A percentile compares a stretch with the other conserved stretches of the same genome.
phyloP scores from a whole-genome alignment of 2,329 filamentous ascomycete species.

The Stagonosporopsis tanaceti region DNA sequence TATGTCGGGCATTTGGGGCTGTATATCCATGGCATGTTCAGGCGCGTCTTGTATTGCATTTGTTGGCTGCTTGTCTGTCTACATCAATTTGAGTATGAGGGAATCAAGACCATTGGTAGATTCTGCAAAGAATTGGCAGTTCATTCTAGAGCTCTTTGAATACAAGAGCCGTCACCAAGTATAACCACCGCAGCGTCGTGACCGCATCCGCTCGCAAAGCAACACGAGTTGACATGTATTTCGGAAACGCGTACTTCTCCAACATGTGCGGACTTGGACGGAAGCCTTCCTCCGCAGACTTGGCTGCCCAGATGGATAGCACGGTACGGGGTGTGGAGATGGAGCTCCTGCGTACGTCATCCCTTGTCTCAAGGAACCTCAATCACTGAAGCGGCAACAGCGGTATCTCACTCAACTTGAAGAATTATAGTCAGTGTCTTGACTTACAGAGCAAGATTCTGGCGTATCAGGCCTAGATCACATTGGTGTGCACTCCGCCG shows the following conservation, averaged over 20 bases:
- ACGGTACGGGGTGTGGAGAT: constrained; percentile 18
- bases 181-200: neutral
- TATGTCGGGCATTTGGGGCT: constrained; percentile 11
- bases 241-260: neutral
- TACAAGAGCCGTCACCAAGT: neutral
- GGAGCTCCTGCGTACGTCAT: constrained; percentile 10
- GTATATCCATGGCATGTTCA: constrained; percentile 18
- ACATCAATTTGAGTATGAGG: constrained; percentile 1
- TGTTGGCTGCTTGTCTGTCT: neutral
- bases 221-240: neutral
- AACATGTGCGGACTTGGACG: neutral
- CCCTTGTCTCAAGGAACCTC: neutral
- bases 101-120: neutral
- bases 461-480: neutral
- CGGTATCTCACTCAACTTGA: neutral
- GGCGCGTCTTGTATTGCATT: constrained; percentile 9
- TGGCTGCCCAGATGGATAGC: constrained; percentile 18
- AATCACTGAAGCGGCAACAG: neutral
- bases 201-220: neutral
- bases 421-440: neutral
- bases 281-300: constrained; percentile 1
- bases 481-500: constrained; percentile 1
- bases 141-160: neutral
- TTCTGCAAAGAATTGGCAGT: neutral
- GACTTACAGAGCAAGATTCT: neutral